A percentile compares a stretch with the other conserved stretches of the same genome.
Evolutionary conservation across 1,284 basidiomycete genomes (phyloP).

Genomic region (Fomitopsis palustris): DNA sequence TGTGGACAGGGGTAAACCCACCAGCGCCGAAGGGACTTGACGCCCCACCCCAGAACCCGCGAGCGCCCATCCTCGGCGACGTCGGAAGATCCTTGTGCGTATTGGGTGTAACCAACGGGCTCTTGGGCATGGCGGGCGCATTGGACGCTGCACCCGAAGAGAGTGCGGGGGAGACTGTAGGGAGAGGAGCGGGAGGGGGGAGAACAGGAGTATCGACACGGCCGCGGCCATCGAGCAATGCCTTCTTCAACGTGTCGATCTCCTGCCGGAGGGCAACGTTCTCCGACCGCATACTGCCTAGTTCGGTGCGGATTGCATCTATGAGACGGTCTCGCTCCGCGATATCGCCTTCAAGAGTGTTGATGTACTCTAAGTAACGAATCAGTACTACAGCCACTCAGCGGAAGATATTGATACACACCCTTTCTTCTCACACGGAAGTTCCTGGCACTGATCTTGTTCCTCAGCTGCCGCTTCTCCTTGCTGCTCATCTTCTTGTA

Average conservation of each 20-base stretch:
- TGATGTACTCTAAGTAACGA: conserved; percentile 76
- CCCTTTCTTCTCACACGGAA: conserved; percentile 93
- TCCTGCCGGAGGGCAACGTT: conserved; percentile 85
- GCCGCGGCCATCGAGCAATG: conserved; percentile 60
- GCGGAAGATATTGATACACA: conserved; percentile 29
- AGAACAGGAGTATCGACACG: conserved; percentile 34
- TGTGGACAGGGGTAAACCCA: conserved; percentile 83
- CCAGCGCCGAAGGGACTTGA: conserved; percentile 41
- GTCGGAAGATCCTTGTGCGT: conserved; percentile 81
- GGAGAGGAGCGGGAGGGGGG: conserved; percentile 44
- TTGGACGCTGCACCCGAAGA: conserved; percentile 20
- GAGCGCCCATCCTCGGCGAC: conserved; percentile 47
- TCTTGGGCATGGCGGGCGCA: conserved; percentile 25
- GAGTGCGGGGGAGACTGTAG: conserved; percentile 27
- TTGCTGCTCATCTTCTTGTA: conserved; percentile 95
- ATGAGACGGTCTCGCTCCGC: conserved; percentile 90
- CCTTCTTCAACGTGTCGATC: conserved; percentile 80
- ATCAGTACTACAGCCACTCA: not conserved
- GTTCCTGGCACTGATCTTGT: conserved; percentile 96
- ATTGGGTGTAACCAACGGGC: conserved; percentile 62
- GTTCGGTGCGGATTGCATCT: conserved; percentile 82
- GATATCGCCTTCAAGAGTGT: conserved; percentile 90
- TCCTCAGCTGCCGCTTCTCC: conserved; percentile 93
- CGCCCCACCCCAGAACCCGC: conserved; percentile 76
- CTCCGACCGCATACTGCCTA: conserved; percentile 77